These are phyloP conservation scores for Lasiosphaeriaceae sp. DNA, from an alignment of 495 filamentous ascomycete species.

Conservation along the genomic window DNA sequence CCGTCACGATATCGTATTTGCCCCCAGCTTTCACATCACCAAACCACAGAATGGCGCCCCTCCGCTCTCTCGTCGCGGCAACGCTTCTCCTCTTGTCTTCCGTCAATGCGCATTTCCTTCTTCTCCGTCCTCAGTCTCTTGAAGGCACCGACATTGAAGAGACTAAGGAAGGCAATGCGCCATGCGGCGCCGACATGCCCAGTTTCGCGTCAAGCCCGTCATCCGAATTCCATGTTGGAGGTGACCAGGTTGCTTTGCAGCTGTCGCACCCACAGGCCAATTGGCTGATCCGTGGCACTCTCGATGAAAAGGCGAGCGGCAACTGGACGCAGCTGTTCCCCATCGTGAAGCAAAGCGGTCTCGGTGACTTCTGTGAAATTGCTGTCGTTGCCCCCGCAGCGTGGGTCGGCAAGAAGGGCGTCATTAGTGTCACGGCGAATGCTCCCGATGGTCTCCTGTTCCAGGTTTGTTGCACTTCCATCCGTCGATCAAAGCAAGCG, in stretches of 20 bases:
- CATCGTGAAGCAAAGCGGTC: slow-evolving; percentile 41
- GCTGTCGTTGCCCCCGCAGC: slow-evolving; percentile 34
- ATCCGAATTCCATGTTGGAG: slow-evolving; percentile 50
- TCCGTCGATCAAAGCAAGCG: neutral
- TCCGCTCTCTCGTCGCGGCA: slow-evolving; percentile 18
- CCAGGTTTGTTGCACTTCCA: slow-evolving; percentile 36
- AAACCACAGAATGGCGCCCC: slow-evolving; percentile 25
- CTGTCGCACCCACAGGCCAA: slow-evolving; percentile 42
- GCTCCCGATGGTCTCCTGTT: slow-evolving; percentile 47
- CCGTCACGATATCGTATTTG: neutral
- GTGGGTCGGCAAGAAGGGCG: slow-evolving; percentile 47
- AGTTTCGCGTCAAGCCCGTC: slow-evolving; percentile 31
- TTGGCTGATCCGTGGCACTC: slow-evolving; percentile 50
- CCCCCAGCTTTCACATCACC: neutral
- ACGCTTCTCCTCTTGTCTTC: slow-evolving; percentile 30
- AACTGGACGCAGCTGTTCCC: slow-evolving; percentile 49
- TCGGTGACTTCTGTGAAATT: slow-evolving; percentile 42
- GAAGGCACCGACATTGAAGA: slow-evolving; percentile 40
- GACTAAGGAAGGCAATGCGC: slow-evolving; percentile 31
- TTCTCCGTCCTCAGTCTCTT: slow-evolving; percentile 40
- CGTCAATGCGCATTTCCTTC: slow-evolving; percentile 43
- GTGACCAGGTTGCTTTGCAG: slow-evolving; percentile 36
- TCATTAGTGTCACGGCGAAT: slow-evolving; percentile 40
- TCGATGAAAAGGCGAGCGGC: slow-evolving; percentile 35
- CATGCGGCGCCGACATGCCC: slow-evolving; percentile 46